Evolutionary conservation across 2,329 filamentous ascomycete species (phyloP), one percentile per base, ranked within the genome.

Genomic region (Cladorrhinum sp.): DNA sequence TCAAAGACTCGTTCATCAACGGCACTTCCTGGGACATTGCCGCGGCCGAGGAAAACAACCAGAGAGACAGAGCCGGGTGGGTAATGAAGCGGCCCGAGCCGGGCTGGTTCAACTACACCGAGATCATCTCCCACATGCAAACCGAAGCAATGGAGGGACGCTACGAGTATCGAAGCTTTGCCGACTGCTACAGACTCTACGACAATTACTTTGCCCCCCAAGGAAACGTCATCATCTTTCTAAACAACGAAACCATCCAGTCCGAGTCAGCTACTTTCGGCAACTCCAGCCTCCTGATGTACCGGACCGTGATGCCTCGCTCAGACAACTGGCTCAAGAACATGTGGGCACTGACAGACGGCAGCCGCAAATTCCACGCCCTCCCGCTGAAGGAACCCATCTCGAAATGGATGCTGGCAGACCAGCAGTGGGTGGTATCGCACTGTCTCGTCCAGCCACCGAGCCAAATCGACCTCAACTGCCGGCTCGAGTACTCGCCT

Each of bases 311-410:
- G 12, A 58, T 67, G 20, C 67, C 65, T 7, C 57, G 67, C 1
- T 59, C 29, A 1, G 67, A 69, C 32, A 59, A 67, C 49, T 69
- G 67, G 68, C 62, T 61, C 5, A 70, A 72, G 61, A 68, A 70
- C 52, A 58, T 69, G 54, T 72, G 68, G 70, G 68, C 68, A 4
- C 20, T 67, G 9, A 53, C 48, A 4, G 70, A 71, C 32, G 32
- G 32, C 7, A 36, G 9, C 18, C 68, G 70, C 4, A 65, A 63
- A 4, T 36, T 12, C 12, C 32, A 13, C 4, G 32, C 32, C 32
- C 27, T 6, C 12, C 27, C 27, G 6, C 27, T 32, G 6, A 32
- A 32, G 6, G 18, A 50, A 24, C 3, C 20, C 38, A 45, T 16
- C 22, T 50, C 20, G 22, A 9, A 12, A 12, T 50, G 48, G 48